phyloP scores from a whole-genome alignment of 805 yeast species.

The Sungouiella blattae region DNA sequence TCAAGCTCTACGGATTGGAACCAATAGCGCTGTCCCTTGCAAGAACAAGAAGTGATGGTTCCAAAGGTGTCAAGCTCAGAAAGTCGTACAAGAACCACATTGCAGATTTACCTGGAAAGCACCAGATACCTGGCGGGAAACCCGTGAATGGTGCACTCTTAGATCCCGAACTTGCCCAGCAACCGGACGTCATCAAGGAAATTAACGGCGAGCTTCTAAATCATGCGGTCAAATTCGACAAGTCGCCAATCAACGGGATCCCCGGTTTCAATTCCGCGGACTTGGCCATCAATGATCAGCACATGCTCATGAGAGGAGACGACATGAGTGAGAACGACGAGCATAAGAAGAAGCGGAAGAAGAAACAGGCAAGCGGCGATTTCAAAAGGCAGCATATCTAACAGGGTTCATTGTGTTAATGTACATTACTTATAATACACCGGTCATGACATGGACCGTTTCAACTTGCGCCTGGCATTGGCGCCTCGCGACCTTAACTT shows the following conservation, averaged over 20 bases:
- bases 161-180: conserved; percentile 34
- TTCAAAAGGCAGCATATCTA: conserved; percentile 35
- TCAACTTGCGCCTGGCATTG: not conserved
- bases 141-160: conserved; percentile 34
- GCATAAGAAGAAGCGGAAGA: conserved; percentile 27
- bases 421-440: not conserved
- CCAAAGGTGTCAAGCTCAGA: conserved; percentile 87
- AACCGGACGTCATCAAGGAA: conserved; percentile 45
- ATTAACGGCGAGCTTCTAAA: conserved; percentile 49
- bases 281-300: conserved; percentile 57
- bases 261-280: conserved; percentile 73
- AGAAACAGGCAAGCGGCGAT: conserved; percentile 36
- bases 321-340: conserved; percentile 40
- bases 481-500: conserved; percentile 19
- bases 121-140: conserved; percentile 51
- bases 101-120: conserved; percentile 78
- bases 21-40: conserved; percentile 77
- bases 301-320: conserved; percentile 38
- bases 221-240: conserved; percentile 56
- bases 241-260: conserved; percentile 63
- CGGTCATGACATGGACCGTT: too few species aligned
- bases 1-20: conserved; percentile 63
- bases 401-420: not conserved
- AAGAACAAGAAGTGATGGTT: conserved; percentile 80
- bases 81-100: conserved; percentile 95